Evolutionary conservation across 768 basidiomycete genomes (phyloP).

Genomic region (Phanerochaete sordida): DNA sequence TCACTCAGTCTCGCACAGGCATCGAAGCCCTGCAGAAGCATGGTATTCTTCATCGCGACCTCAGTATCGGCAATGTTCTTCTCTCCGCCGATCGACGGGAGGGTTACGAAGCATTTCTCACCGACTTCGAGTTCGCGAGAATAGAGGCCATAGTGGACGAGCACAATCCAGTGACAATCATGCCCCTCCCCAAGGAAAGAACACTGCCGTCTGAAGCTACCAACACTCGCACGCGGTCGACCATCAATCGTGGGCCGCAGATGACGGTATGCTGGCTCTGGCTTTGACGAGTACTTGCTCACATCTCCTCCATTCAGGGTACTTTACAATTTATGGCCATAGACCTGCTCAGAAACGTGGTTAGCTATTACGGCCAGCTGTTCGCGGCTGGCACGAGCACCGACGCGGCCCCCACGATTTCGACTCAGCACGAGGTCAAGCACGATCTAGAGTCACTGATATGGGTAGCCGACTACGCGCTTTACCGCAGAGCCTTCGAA

Average conservation of each 20-base stretch:
- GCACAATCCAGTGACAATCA: too few species aligned
- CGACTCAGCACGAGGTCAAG: not conserved
- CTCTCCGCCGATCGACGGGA: conserved; percentile 14
- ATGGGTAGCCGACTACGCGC: conserved; percentile 11
- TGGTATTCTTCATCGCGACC: conserved; percentile 29
- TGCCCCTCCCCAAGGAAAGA: too few species aligned
- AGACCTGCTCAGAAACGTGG: not conserved
- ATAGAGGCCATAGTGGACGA: too few species aligned
- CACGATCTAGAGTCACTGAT: conserved; percentile 18
- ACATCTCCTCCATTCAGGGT: not conserved
- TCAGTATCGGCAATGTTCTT: conserved; percentile 33
- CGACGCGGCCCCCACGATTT: not conserved
- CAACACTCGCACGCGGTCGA: too few species aligned
- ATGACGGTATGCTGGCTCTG: not conserved
- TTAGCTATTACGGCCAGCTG: too few species aligned
- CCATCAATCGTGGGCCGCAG: not conserved
- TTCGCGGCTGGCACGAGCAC: not conserved
- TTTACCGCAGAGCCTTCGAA: not conserved
- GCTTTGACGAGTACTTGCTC: too few species aligned
- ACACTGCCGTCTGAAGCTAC: too few species aligned
- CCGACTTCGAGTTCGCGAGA: conserved; percentile 28
- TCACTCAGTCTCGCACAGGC: too few species aligned
- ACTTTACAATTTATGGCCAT: not conserved
- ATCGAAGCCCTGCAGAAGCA: conserved; percentile 18
- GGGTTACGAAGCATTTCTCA: conserved; percentile 24